Evolutionary conservation across 2,329 filamentous ascomycete species (phyloP).

Genomic region (Fusarium sterilihyphosum): DNA sequence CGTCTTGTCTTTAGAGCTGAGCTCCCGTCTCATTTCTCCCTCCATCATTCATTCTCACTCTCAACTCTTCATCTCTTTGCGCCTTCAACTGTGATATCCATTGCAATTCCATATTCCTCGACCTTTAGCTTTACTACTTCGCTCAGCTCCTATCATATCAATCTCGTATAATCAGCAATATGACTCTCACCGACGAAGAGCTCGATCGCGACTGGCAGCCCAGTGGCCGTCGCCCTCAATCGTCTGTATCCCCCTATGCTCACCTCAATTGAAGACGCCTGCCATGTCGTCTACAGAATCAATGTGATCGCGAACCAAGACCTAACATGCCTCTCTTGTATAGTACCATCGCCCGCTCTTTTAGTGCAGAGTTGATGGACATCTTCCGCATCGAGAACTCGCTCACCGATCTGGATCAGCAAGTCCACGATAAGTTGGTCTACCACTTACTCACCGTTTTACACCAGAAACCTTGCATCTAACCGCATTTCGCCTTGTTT

Average conservation of each 20-base stretch:
- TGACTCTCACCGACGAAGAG: constrained; percentile 69
- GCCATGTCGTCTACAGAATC: neutral
- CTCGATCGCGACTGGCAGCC: constrained; percentile 84
- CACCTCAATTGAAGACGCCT: constrained; percentile 54
- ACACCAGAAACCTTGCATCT: neutral
- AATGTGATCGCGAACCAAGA: constrained; percentile 20
- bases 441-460: constrained; percentile 11
- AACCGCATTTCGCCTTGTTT: constrained; percentile 33
- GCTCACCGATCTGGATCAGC: constrained; percentile 76
- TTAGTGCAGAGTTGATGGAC: constrained; percentile 86
- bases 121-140: neutral
- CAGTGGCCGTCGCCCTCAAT: constrained; percentile 80
- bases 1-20: constrained; percentile 10
- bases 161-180: constrained; percentile 16
- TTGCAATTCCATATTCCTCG: neutral
- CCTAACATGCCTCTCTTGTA: constrained; percentile 22
- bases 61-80: constrained; percentile 2
- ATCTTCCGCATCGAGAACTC: constrained; percentile 89
- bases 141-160: neutral
- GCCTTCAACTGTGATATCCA: constrained; percentile 6
- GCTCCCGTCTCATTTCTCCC: constrained; percentile 1
- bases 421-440: constrained; percentile 83
- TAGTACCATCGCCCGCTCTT: constrained; percentile 87
- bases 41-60: neutral
- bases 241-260: constrained; percentile 73